Evolutionary conservation across 2,329 filamentous ascomycete species (phyloP).

Genomic region (Stachybotrys elegans): DNA sequence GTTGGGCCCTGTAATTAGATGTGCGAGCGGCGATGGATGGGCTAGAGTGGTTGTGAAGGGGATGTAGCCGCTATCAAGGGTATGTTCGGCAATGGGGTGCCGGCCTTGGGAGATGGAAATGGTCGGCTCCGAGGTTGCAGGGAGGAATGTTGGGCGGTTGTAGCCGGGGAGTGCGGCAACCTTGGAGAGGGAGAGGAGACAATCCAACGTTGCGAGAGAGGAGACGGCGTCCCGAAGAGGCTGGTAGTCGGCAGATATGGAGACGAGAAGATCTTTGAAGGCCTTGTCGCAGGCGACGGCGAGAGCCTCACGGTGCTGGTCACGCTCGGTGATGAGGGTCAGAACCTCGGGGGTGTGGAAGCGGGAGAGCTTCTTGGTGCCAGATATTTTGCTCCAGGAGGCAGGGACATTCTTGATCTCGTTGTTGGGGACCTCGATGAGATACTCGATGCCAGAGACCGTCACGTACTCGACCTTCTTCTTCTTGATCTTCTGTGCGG

Average conservation of each 20-base stretch:
- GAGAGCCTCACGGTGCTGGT: slow-evolving; percentile 91
- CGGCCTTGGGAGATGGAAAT: slow-evolving; percentile 64
- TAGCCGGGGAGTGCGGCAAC: slow-evolving; percentile 87
- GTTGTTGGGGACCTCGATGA: slow-evolving; percentile 84
- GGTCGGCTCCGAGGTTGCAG: slow-evolving; percentile 57
- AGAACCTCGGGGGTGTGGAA: slow-evolving; percentile 94
- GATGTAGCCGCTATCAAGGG: slow-evolving; percentile 81
- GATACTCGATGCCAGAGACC: slow-evolving; percentile 85
- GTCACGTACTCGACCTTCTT: slow-evolving; percentile 72
- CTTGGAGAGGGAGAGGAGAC: slow-evolving; percentile 77
- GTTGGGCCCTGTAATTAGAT: slow-evolving; percentile 93
- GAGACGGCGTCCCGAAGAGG: slow-evolving; percentile 83
- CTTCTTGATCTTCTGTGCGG: slow-evolving; percentile 67
- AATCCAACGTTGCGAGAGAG: slow-evolving; percentile 81
- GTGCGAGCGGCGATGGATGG: slow-evolving; percentile 61
- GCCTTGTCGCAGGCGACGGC: slow-evolving; percentile 86
- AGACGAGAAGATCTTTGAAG: slow-evolving; percentile 64
- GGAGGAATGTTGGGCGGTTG: slow-evolving; percentile 64
- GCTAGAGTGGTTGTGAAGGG: slow-evolving; percentile 78
- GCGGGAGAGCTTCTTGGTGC: slow-evolving; percentile 85
- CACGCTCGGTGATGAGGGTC: slow-evolving; percentile 75
- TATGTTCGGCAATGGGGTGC: slow-evolving; percentile 93
- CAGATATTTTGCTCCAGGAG: slow-evolving; percentile 90
- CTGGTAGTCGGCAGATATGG: slow-evolving; percentile 82
- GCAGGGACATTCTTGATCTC: slow-evolving; percentile 84